A percentile compares a stretch with the other conserved stretches of the same genome.
Conservation (phyloP, 2,329 filamentous ascomycete genomes). For the Nigrospora osmanthi region DNA sequence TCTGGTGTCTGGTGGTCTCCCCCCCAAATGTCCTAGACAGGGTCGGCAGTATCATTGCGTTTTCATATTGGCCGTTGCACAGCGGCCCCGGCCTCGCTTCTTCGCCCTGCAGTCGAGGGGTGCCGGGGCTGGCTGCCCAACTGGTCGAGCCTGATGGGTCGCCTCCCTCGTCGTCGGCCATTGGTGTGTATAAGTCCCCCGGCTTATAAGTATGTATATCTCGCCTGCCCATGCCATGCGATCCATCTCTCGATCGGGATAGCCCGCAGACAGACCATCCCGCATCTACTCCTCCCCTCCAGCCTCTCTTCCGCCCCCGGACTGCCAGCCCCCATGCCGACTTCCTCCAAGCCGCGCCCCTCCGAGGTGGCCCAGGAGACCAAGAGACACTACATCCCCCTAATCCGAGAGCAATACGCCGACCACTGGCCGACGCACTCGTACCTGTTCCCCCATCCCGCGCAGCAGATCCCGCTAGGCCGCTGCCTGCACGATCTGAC, state of each 20-base stretch:
- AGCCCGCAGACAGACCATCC: neutral
- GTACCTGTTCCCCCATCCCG: conserved; percentile 45
- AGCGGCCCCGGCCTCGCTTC: conserved; percentile 1
- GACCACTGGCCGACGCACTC: conserved; percentile 50
- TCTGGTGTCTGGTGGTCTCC: neutral
- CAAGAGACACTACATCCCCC: conserved; percentile 62
- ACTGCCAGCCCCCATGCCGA: neutral
- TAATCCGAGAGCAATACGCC: conserved; percentile 49
- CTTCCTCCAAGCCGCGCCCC: conserved; percentile 50
- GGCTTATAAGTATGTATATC: conserved; percentile 2
- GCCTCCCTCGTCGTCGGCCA: neutral
- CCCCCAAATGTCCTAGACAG: conserved; percentile 2
- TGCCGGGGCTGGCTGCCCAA: neutral
- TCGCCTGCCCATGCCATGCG: neutral
- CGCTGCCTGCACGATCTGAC: conserved; percentile 26
- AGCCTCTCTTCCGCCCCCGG: neutral
- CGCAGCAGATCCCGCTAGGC: conserved; percentile 33
- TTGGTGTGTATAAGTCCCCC: neutral
- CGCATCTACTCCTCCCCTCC: neutral
- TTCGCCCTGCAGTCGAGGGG: neutral
- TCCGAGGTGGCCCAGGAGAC: conserved; percentile 67
- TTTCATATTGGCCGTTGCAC: conserved; percentile 1
- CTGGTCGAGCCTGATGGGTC: neutral
- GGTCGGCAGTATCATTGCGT: conserved; percentile 1
- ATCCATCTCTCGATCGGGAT: neutral